Evolutionary conservation across 1,139 yeast species (phyloP).

Genomic region (Hansenula anomala): DNA sequence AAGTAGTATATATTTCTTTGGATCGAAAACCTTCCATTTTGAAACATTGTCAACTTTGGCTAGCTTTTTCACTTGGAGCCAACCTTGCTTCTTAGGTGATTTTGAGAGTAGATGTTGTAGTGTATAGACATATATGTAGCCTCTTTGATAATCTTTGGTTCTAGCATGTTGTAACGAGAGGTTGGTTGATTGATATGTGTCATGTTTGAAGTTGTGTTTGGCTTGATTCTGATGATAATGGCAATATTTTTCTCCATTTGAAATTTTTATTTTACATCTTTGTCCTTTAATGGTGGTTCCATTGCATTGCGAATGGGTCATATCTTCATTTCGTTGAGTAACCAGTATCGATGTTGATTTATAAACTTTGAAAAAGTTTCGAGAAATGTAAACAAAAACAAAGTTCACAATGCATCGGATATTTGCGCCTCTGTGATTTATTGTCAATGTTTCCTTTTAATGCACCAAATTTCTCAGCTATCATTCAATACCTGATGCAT

Average conservation of each 20-base stretch:
- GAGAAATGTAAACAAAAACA: too few species aligned
- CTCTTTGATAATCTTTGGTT: slow-evolving; percentile 22
- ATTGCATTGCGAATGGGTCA: slow-evolving; percentile 8
- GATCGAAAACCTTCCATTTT: slow-evolving; percentile 34
- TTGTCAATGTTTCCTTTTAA: too few species aligned
- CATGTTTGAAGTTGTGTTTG: not conserved
- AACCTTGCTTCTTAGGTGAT: slow-evolving; percentile 23
- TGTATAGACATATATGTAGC: slow-evolving; percentile 53
- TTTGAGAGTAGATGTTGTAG: slow-evolving; percentile 33
- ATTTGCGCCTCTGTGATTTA: too few species aligned
- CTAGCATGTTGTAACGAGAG: not conserved
- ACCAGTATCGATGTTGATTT: too few species aligned
- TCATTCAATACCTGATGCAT: too few species aligned
- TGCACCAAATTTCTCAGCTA: too few species aligned
- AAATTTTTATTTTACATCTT: slow-evolving; percentile 22
- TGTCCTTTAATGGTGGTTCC: slow-evolving; percentile 24
- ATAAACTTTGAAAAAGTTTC: too few species aligned
- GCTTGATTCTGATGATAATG: slow-evolving; percentile 19
- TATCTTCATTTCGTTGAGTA: not conserved
- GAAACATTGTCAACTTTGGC: slow-evolving; percentile 11
- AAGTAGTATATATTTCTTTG: slow-evolving; percentile 37
- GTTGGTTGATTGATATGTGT: not conserved
- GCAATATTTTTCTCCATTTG: slow-evolving; percentile 16
- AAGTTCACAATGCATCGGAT: too few species aligned
- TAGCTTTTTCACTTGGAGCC: slow-evolving; percentile 25